Conservation (phyloP, 768 basidiomycete species). For the Termitomyces sp. region DNA sequence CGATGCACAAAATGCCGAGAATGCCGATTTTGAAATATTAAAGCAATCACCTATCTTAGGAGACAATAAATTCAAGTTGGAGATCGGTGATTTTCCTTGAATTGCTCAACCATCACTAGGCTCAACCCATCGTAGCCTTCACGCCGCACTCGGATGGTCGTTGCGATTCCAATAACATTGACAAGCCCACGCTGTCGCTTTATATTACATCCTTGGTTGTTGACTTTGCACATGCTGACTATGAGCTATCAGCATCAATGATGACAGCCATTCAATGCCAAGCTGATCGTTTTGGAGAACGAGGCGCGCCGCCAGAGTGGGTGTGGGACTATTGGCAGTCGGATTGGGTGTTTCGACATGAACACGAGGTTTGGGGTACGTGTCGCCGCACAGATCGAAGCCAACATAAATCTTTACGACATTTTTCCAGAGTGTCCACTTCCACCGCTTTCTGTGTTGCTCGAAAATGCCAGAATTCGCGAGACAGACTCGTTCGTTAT, state of each 20-base stretch:
- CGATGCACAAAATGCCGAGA: conserved; percentile 23
- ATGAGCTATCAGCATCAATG: conserved; percentile 59
- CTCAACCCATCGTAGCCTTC: conserved; percentile 11
- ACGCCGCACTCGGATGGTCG: conserved; percentile 20
- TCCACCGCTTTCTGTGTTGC: conserved; percentile 53
- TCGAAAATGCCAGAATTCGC: conserved; percentile 52
- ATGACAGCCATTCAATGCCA: conserved; percentile 69
- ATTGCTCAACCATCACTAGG: background rate
- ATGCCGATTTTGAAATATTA: conserved; percentile 52
- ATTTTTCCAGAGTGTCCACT: conserved; percentile 48
- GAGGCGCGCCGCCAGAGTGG: conserved; percentile 64
- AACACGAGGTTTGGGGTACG: conserved; percentile 72
- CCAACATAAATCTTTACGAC: background rate
- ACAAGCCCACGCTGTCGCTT: conserved; percentile 45
- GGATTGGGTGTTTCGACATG: conserved; percentile 65
- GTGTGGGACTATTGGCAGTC: conserved; percentile 69
- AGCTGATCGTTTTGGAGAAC: conserved; percentile 52
- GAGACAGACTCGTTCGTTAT: conserved; percentile 67
- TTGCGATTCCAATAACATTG: conserved; percentile 17
- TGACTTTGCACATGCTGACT: conserved; percentile 54
- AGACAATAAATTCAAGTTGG: conserved; percentile 67
- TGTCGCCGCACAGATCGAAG: background rate
- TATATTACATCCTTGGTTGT: conserved; percentile 63
- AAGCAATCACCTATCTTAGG: conserved; percentile 62
- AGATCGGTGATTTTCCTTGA: conserved; percentile 44